These are phyloP conservation scores for Camellia sinensis DNA, from an alignment of 148 eudicot species.

Conservation along the genomic window DNA sequence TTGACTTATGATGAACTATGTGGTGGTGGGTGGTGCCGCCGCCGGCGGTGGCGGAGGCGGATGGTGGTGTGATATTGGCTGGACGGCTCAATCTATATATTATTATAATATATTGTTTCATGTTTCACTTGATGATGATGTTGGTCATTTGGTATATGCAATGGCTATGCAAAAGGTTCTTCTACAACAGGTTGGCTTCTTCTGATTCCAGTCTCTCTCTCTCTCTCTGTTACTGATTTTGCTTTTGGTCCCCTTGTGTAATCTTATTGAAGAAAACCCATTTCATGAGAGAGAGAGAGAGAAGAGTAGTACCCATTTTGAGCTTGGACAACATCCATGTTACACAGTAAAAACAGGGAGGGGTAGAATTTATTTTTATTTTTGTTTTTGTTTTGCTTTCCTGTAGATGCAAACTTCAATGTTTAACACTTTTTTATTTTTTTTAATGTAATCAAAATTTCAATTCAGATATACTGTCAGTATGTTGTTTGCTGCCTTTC, in stretches of 20 bases:
- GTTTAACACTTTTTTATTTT: background rate
- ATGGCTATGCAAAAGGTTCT: background rate
- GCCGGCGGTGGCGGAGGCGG: conserved; percentile 20
- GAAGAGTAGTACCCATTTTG: conserved; percentile 3
- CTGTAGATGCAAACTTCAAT: background rate
- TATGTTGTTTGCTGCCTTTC: background rate
- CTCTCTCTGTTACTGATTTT: background rate
- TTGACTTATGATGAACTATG: background rate
- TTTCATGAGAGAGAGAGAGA: conserved; percentile 4
- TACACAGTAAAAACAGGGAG: background rate
- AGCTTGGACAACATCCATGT: background rate
- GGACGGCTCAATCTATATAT: conserved; percentile 50
- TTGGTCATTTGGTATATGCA: conserved; percentile 2
- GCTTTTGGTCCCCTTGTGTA: background rate
- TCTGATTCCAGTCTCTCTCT: background rate
- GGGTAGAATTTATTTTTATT: background rate
- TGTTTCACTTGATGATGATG: background rate
- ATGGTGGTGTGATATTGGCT: conserved; percentile 48
- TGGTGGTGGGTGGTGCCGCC: conserved; percentile 16
- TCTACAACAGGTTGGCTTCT: conserved; percentile 1
- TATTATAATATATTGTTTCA: background rate
- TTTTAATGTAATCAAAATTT: conserved; percentile 1
- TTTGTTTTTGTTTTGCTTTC: background rate
- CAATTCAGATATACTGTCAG: background rate
- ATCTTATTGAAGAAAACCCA: background rate